Percentiles rank a stretch among this genome's conserved stretches.
These are phyloP conservation scores for Colletotrichum cordylinicola DNA, from an alignment of 2,329 filamentous ascomycete species.

Conservation along the genomic window DNA sequence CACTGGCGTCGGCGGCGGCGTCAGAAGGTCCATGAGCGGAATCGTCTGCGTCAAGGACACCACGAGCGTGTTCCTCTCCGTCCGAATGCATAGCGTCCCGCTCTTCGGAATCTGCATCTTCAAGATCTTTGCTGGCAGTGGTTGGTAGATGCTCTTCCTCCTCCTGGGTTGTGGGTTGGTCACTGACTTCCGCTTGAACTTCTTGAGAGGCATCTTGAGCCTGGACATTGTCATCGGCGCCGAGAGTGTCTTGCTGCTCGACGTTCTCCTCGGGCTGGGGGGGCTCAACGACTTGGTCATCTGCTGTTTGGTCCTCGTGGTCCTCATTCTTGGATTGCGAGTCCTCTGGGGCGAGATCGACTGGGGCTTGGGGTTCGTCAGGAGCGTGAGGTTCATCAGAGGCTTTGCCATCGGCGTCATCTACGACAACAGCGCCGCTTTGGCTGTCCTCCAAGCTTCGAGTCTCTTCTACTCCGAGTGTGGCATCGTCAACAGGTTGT, in stretches of 20 bases:
- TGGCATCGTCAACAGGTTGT: neutral
- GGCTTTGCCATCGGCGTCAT: neutral
- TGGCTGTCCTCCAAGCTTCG: neutral
- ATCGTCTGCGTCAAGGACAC: conserved; percentile 12
- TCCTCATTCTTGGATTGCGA: neutral
- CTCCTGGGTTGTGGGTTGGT: neutral
- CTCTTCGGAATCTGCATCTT: conserved; percentile 12
- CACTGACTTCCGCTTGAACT: conserved; percentile 12
- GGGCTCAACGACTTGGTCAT: neutral
- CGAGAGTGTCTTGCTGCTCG: neutral
- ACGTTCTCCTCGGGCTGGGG: neutral
- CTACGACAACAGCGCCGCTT: neutral
- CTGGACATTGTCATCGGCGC: conserved; percentile 28
- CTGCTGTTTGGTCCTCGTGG: neutral
- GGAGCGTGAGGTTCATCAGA: neutral
- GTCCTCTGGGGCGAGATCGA: neutral
- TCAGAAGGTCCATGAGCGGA: conserved; percentile 7
- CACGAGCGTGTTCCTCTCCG: conserved; percentile 11
- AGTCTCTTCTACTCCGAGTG: neutral
- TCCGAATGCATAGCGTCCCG: conserved; percentile 2
- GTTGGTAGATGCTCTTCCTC: conserved; percentile 12
- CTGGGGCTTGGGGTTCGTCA: neutral
- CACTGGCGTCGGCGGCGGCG: neutral
- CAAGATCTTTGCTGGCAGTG: conserved; percentile 16
- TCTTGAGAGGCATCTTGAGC: conserved; percentile 32